Conservation (phyloP, 495 filamentous ascomycete species). For the Alectoria sarmentosa region DNA sequence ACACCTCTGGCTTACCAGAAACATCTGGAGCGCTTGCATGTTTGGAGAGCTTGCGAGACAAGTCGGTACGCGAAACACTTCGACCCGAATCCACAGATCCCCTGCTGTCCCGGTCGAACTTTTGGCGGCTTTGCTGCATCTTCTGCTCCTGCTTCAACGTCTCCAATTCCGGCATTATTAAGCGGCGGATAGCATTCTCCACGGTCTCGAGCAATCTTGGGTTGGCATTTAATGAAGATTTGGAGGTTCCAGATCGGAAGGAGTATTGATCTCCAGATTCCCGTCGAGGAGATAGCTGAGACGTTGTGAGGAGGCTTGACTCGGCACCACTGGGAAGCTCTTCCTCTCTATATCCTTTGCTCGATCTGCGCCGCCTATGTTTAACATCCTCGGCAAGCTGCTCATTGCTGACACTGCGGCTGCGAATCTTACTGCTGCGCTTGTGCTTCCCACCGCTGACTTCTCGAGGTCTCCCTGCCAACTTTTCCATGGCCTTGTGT, state of each 20-base stretch:
- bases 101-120: constrained; percentile 53
- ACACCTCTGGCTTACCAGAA: constrained; percentile 53
- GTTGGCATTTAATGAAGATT: constrained; percentile 80
- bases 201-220: constrained; percentile 92
- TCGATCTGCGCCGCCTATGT: constrained; percentile 54
- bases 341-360: constrained; percentile 56
- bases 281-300: constrained; percentile 61
- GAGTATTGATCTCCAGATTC: constrained; percentile 70
- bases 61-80: constrained; percentile 53
- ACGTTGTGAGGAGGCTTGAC: constrained; percentile 64
- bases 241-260: constrained; percentile 66
- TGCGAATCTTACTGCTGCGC: constrained; percentile 46
- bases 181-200: constrained; percentile 86
- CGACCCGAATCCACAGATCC: constrained; percentile 56
- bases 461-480: constrained; percentile 45
- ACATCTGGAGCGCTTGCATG: constrained; percentile 65
- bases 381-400: constrained; percentile 49
- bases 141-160: constrained; percentile 86
- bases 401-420: constrained; percentile 57
- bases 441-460: constrained; percentile 43
- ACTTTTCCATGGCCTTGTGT: constrained; percentile 64
- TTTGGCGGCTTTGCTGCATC: constrained; percentile 50
- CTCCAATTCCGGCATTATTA: constrained; percentile 88
- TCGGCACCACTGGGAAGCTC: constrained; percentile 58
- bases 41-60: constrained; percentile 55